Percentiles rank a stretch among this genome's conserved stretches.
phyloP scores from a whole-genome alignment of 2,329 filamentous ascomycete species.

The Arthroderma sp. region DNA sequence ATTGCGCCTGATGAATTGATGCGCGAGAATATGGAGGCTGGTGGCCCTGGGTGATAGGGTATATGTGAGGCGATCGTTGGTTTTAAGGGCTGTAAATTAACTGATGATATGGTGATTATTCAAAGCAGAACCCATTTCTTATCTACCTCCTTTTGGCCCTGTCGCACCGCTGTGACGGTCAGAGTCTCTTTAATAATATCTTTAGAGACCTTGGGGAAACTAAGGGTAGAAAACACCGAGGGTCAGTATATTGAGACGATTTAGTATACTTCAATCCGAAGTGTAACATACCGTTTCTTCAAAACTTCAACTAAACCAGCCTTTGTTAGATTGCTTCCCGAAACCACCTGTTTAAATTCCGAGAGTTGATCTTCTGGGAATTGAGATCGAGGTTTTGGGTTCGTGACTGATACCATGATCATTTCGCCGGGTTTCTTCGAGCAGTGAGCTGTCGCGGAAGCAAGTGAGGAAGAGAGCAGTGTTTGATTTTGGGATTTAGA shows the following conservation, averaged over 20 bases:
- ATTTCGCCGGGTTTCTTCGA: not conserved
- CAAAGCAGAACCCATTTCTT: conserved; percentile 51
- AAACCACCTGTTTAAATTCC: conserved; percentile 58
- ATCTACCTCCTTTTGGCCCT: conserved; percentile 49
- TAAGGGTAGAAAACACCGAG: conserved; percentile 18
- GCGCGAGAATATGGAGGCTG: not conserved
- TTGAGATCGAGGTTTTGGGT: conserved; percentile 26
- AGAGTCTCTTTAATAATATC: conserved; percentile 60
- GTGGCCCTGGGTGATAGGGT: not conserved
- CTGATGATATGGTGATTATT: conserved; percentile 2
- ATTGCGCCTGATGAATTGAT: not conserved
- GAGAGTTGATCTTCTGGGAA: conserved; percentile 50
- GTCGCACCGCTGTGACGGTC: conserved; percentile 51
- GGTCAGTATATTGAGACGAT: not conserved
- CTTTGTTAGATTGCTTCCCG: conserved; percentile 61
- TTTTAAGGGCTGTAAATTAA: not conserved
- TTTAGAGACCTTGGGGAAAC: conserved; percentile 58
- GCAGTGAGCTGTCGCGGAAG: not conserved
- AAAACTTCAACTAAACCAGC: conserved; percentile 61
- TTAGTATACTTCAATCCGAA: too few species aligned
- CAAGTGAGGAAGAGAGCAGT: not conserved
- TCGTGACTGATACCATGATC: not conserved
- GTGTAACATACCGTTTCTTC: conserved; percentile 48
- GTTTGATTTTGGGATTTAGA: conserved; percentile 6
- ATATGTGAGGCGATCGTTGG: too few species aligned